Base-by-base conservation (phyloP, 805 yeast genomes). In the Nakazawaea sp. region DNA sequence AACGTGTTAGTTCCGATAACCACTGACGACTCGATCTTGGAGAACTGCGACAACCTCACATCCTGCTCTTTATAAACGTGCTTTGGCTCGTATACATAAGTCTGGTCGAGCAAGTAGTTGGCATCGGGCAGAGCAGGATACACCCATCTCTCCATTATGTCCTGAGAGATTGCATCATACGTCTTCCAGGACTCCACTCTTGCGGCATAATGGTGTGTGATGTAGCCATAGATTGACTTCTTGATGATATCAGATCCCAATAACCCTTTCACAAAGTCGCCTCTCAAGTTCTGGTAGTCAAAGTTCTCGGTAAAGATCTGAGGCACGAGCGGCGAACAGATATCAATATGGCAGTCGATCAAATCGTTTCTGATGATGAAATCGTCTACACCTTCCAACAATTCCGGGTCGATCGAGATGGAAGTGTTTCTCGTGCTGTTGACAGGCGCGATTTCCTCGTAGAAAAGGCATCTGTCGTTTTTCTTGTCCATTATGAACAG, bases 101-200 rank as follows among this genome's bases (percentile, higher is more conserved):
- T 72, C 51, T 83, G 87, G 49, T 72, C 78, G 20, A 72, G 76
- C 37, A 79, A 59, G 46, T 84, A 62, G 56, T 90, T 89, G 38
- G 88, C 67, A 46, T 90, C 97, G 3, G 96, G 90, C 13, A 81
- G 86, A 38, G 90, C 64, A 18, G 98, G 98, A 52, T 87, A 90
- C 42, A 90, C 73, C 86, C 95, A 92, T 54, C 97, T 77, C 17
- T 88, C 87, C 37, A 92, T 64, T 28, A 89, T 75, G 56, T 92
- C 97, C 58, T 85, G 92, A 12, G 94, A 75, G 12, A 92, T 78
- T 9, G 95, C 89, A 55, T 83, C 90, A 58, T 89, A 92, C 0
- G 97, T 87, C 53, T 85, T 85, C 81, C 92, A 81, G 54, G 90
- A 82, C 53, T 89, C 94, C n/a, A 87, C 97, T 53, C 98, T 75